Conservation (phyloP, 192 early-diverging fungal species). For the Thamnidium elegans region DNA sequence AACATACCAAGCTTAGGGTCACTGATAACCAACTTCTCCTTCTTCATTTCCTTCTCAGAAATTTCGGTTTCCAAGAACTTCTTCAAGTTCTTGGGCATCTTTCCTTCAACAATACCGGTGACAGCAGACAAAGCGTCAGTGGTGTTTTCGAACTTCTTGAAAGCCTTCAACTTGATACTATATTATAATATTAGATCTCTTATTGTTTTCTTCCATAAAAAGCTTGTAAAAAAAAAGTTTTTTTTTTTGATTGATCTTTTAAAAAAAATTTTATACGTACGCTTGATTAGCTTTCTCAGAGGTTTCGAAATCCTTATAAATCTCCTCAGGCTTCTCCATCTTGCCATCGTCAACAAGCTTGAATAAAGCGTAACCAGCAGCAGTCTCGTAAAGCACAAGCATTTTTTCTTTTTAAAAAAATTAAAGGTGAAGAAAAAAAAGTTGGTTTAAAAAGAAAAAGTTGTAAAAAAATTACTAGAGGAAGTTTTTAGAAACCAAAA, state of each 20-base stretch:
- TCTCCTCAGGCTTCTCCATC: conserved; percentile 80
- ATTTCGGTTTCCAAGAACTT: conserved; percentile 85
- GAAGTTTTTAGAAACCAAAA: conserved; percentile 16
- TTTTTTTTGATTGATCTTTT: conserved; percentile 7
- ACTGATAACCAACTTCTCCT: conserved; percentile 87
- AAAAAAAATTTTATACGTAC: conserved; percentile 44
- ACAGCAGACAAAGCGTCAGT: conserved; percentile 94
- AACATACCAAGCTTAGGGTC: conserved; percentile 88
- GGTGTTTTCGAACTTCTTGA: conserved; percentile 98
- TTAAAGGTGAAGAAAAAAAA: not conserved
- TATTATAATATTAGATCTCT: not conserved
- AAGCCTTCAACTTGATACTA: conserved; percentile 90
- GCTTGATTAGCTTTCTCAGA: conserved; percentile 86
- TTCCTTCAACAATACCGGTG: conserved; percentile 95
- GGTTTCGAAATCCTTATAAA: conserved; percentile 88
- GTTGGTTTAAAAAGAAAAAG: not conserved
- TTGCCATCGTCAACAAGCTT: conserved; percentile 89
- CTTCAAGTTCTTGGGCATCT: conserved; percentile 93
- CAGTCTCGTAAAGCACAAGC: conserved; percentile 96
- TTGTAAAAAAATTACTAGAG: conserved; percentile 8
- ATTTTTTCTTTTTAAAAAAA: conserved; percentile 40
- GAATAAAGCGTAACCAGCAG: conserved; percentile 97
- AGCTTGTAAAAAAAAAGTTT: conserved; percentile 4
- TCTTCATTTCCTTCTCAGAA: conserved; percentile 84
- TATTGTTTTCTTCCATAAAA: not conserved